phyloP scores from a whole-genome alignment of 1,139 yeast species.

The Nakaseomyces nivariensis region DNA sequence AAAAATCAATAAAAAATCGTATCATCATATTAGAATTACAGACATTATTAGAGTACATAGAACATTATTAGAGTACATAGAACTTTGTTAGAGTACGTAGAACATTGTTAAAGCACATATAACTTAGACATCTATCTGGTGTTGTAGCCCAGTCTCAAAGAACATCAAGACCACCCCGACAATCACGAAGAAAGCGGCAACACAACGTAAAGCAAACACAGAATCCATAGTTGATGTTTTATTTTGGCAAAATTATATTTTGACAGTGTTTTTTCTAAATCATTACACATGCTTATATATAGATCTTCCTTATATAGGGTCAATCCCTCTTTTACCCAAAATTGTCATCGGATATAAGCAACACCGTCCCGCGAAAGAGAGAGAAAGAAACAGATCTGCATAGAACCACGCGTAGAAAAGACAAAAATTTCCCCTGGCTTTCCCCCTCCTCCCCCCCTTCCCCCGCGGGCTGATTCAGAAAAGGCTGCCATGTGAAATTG shows the following conservation, averaged over 20 bases:
- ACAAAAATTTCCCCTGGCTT: too few species aligned
- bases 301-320: too few species aligned
- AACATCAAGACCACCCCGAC: constrained; percentile 9
- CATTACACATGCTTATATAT: background rate
- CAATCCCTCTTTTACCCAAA: background rate
- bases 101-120: too few species aligned
- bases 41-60: too few species aligned
- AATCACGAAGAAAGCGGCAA: constrained; percentile 9
- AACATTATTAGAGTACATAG: too few species aligned
- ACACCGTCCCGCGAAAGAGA: too few species aligned
- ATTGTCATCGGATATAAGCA: background rate
- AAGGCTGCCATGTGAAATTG: too few species aligned
- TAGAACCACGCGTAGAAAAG: too few species aligned
- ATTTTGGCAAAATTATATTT: background rate
- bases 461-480: too few species aligned
- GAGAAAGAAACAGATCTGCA: too few species aligned
- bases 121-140: background rate
- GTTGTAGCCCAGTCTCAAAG: constrained; percentile 9
- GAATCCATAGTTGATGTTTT: constrained; percentile 3
- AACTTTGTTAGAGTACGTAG: too few species aligned
- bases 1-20: background rate
- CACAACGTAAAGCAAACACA: constrained; percentile 7
- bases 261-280: background rate
- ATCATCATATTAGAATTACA: background rate
- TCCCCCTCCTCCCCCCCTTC: too few species aligned